phyloP scores from a whole-genome alignment of 495 filamentous ascomycete genomes.

The Lasiosphaeriaceae sp. region DNA sequence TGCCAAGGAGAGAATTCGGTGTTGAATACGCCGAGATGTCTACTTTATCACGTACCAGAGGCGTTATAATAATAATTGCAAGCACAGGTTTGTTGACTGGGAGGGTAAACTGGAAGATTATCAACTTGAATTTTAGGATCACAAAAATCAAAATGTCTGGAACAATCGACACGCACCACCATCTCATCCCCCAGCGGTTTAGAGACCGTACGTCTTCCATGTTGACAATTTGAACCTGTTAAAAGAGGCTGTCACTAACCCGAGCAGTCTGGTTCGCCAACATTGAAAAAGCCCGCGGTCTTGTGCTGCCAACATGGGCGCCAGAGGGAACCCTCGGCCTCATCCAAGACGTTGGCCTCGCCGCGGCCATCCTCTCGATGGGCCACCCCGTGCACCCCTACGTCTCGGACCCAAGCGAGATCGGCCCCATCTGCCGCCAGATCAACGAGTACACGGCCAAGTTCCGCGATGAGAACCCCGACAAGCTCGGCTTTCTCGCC shows the following conservation, averaged over 20 bases:
- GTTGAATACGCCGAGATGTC: not conserved
- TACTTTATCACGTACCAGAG: not conserved
- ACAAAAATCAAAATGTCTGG: slow-evolving; percentile 1
- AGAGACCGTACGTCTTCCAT: not conserved
- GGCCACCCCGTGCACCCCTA: not conserved
- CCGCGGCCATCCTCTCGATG: not conserved
- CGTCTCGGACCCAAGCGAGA: not conserved
- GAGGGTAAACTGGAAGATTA: not conserved
- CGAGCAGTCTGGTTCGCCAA: not conserved
- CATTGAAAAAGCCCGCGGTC: not conserved
- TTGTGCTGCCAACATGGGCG: not conserved
- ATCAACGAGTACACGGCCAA: slow-evolving; percentile 1
- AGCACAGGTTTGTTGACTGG: not conserved
- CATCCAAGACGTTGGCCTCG: not conserved
- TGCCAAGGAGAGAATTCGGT: not conserved
- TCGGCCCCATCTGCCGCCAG: slow-evolving; percentile 1
- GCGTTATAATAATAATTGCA: not conserved
- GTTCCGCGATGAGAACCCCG: not conserved
- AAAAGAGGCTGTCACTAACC: not conserved
- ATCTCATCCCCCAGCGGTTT: not conserved
- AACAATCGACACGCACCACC: slow-evolving; percentile 1
- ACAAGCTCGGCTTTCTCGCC: slow-evolving; percentile 35
- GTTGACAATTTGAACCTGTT: not conserved
- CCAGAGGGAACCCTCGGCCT: not conserved
- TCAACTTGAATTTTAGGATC: not conserved